Percentiles rank a stretch among this genome's conserved stretches.
These are phyloP conservation scores for Colletotrichum echinochloae DNA, from an alignment of 2,329 filamentous ascomycete genomes.

Conservation along the genomic window DNA sequence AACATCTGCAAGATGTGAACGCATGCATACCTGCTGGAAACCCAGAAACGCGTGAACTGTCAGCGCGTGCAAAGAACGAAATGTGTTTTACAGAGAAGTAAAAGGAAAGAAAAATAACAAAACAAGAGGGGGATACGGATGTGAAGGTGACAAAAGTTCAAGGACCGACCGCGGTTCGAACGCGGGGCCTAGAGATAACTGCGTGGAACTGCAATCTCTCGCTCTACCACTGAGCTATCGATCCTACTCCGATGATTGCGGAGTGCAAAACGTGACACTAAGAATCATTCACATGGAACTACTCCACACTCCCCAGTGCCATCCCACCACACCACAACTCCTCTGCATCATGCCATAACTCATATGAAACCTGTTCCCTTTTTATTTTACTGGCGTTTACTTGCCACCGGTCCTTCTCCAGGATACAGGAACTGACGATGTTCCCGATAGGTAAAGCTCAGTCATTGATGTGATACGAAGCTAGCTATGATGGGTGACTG, in stretches of 20 bases:
- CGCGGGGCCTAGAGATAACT: slow-evolving; percentile 36
- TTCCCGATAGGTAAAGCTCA: not conserved
- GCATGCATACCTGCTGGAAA: not conserved
- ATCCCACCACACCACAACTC: not conserved
- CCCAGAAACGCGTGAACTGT: not conserved
- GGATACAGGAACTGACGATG: not conserved
- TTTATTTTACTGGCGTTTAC: no score
- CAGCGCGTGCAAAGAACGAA: not conserved
- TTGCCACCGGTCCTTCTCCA: no score
- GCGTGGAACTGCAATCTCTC: slow-evolving; percentile 33
- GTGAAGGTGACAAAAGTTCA: not conserved
- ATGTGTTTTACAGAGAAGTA: no score
- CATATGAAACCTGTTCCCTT: not conserved
- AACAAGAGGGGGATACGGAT: no score
- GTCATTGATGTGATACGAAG: not conserved
- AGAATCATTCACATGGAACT: fast-evolving
- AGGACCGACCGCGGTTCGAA: slow-evolving; percentile 38
- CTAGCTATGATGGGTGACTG: not conserved
- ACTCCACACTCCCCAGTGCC: not conserved
- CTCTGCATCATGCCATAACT: not conserved
- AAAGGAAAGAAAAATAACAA: no score
- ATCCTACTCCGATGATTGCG: slow-evolving; percentile 21
- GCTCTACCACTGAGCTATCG: slow-evolving; percentile 39
- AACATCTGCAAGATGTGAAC: not conserved
- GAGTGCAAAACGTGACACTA: fast-evolving